Percentiles rank a stretch among this genome's conserved stretches.
Evolutionary conservation across 768 basidiomycete genomes (phyloP).

Genomic region (Dacryopinax primogenitus): DNA sequence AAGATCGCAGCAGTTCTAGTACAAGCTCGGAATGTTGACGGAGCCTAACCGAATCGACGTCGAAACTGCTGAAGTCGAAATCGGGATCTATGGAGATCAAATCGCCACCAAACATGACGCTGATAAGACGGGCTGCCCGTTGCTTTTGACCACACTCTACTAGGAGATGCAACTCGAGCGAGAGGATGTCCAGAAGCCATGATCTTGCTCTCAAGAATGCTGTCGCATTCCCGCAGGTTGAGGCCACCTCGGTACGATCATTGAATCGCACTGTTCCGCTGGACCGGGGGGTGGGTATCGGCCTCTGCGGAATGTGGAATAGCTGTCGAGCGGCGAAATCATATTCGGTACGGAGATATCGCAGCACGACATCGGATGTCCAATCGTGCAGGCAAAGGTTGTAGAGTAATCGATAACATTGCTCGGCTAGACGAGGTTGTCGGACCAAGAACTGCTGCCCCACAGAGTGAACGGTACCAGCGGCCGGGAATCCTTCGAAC

Average conservation of each 20-base stretch:
- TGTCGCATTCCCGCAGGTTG: slow-evolving; percentile 53
- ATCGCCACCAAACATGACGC: slow-evolving; percentile 55
- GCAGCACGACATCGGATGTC: slow-evolving; percentile 67
- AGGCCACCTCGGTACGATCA: slow-evolving; percentile 56
- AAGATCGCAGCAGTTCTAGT: slow-evolving; percentile 74
- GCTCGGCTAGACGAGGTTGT: slow-evolving; percentile 69
- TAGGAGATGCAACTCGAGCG: slow-evolving; percentile 77
- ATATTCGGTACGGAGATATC: slow-evolving; percentile 76
- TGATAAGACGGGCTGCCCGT: slow-evolving; percentile 57
- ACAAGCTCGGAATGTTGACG: slow-evolving; percentile 40
- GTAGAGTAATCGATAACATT: slow-evolving; percentile 67
- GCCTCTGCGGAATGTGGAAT: slow-evolving; percentile 43
- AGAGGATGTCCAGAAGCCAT: slow-evolving; percentile 70
- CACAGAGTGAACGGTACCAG: not conserved
- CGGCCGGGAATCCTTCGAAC: slow-evolving; percentile 49
- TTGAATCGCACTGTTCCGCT: slow-evolving; percentile 51
- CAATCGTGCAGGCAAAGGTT: slow-evolving; percentile 78
- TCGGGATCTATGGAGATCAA: slow-evolving; percentile 35
- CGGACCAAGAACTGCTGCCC: slow-evolving; percentile 21
- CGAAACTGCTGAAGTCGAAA: slow-evolving; percentile 29
- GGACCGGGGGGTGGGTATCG: not conserved
- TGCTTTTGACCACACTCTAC: slow-evolving; percentile 66
- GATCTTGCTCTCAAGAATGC: slow-evolving; percentile 74
- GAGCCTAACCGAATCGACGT: slow-evolving; percentile 42
- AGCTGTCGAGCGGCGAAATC: slow-evolving; percentile 83